Percentiles rank a stretch among this genome's conserved stretches.
phyloP scores from a whole-genome alignment of 352 stramenopile genomes.

The Phytophthora cryptogea region DNA sequence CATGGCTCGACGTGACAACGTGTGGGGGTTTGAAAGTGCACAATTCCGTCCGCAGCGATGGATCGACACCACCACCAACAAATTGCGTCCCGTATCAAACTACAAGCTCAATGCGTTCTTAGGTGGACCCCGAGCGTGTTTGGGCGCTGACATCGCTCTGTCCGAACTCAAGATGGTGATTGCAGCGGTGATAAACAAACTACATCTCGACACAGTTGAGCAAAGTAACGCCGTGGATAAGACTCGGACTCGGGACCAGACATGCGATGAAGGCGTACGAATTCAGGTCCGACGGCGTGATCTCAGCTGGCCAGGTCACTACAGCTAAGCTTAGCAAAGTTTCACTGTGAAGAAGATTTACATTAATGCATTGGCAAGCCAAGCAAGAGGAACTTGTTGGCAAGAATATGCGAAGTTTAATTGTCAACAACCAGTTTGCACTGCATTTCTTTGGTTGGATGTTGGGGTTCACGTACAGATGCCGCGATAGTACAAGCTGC shows the following conservation, averaged over 20 bases:
- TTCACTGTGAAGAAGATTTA: too few species aligned
- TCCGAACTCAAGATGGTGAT: conserved; percentile 52
- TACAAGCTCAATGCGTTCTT: conserved; percentile 68
- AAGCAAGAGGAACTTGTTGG: background rate
- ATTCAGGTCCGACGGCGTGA: conserved; percentile 11
- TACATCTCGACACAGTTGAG: conserved; percentile 5
- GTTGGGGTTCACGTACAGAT: too few species aligned
- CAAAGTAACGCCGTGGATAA: background rate
- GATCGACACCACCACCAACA: conserved; percentile 43
- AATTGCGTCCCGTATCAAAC: conserved; percentile 38
- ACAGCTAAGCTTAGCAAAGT: conserved; percentile 3
- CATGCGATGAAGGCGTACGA: background rate
- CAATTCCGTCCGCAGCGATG: conserved; percentile 66
- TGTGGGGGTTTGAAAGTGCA: conserved; percentile 50
- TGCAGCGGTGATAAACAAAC: conserved; percentile 24
- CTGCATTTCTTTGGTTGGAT: too few species aligned
- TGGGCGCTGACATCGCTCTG: conserved; percentile 49
- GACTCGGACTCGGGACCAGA: background rate
- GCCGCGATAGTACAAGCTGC: too few species aligned
- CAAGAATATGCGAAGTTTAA: background rate
- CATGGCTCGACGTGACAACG: conserved; percentile 41
- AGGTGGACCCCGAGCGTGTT: conserved; percentile 53
- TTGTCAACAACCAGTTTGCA: too few species aligned
- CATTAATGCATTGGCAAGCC: too few species aligned
- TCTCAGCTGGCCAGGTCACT: conserved; percentile 7